Evolutionary conservation across 305 asterid species (phyloP).

Genomic region (Fraxinus xanthoxyloides): DNA sequence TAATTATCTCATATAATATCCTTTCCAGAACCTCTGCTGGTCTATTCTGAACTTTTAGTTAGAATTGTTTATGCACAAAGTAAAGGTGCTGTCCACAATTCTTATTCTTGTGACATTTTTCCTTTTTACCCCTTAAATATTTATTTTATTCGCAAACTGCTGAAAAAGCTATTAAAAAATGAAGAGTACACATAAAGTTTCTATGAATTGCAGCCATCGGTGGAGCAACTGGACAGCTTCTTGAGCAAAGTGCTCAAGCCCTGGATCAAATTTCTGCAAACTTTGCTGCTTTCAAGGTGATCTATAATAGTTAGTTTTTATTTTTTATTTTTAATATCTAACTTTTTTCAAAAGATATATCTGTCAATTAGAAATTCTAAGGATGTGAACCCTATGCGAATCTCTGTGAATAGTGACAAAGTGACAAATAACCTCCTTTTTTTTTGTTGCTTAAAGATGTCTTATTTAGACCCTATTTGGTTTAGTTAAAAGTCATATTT

Average conservation of each 20-base stretch:
- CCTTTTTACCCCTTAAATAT: not conserved
- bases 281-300: conserved; percentile 70
- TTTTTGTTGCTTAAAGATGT: conserved; percentile 1
- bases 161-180: not conserved
- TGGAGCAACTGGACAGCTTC: conserved; percentile 79
- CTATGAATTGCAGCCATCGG: conserved; percentile 70
- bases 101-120: conserved; percentile 10
- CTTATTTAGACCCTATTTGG: not conserved
- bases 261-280: conserved; percentile 88
- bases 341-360: conserved; percentile 10
- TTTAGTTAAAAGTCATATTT: not conserved
- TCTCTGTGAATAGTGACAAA: not conserved
- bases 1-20: not conserved
- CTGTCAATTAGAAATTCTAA: not conserved
- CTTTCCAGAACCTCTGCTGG: not conserved
- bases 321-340: not conserved
- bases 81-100: not conserved
- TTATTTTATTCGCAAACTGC: not conserved
- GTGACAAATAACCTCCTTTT: conserved; percentile 6
- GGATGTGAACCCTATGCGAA: not conserved
- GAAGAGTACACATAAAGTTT: conserved; percentile 2
- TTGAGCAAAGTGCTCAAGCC: conserved; percentile 78
- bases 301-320: not conserved
- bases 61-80: not conserved
- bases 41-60: not conserved